Base-by-base conservation (phyloP, 257 asterid genomes). In the Capsicum rhomboideum region DNA sequence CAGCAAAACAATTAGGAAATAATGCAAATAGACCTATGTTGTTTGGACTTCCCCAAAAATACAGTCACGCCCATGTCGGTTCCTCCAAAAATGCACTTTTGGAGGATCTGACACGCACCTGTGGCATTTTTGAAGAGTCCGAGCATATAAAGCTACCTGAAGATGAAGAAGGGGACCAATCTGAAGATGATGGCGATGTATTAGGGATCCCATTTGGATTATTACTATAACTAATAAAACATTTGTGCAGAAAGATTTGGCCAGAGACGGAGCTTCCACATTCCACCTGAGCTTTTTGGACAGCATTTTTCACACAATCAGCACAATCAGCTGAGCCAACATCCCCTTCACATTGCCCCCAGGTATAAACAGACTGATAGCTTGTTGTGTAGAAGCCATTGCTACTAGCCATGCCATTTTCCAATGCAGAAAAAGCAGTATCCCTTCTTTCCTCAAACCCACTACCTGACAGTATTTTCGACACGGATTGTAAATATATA, bases 331-430 rank as follows among this genome's bases (percentile, higher is more conserved):
- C 68, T 58, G 87, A 78, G 28, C 99, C 97, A 84, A 96, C 92
- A 89, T 94, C 98, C 23, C 97, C 98, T 84, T 96, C 97, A 83
- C 99, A 96, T 82, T 96, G 99, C 31, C 99, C 99, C 89, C 94
- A 67, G 79, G 86, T 98, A 87, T 89, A 91, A 63, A 94, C 91
- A 75, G 93, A 80, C 53, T 92, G 88, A 85, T 86, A 95, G 64
- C 85, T 92, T 7, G 95, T 83, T 50, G 96, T 87, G 20, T 87
- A 96, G 85, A 94, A 96, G 0, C 97, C 98, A 85, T 53, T 83
- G 79, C 88, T 85, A 56, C 91, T 83, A 46, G 86, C 82, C 90
- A 94, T 90, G 8, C 98, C 98, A 90, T 88, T 92, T 74, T 88
- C 98, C 71, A 96, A 90, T 3, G 93, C 42, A 84, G 83, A 83